These are phyloP conservation scores for Durio zibethinus DNA, from an alignment of 345 rosid species.

Conservation along the genomic window DNA sequence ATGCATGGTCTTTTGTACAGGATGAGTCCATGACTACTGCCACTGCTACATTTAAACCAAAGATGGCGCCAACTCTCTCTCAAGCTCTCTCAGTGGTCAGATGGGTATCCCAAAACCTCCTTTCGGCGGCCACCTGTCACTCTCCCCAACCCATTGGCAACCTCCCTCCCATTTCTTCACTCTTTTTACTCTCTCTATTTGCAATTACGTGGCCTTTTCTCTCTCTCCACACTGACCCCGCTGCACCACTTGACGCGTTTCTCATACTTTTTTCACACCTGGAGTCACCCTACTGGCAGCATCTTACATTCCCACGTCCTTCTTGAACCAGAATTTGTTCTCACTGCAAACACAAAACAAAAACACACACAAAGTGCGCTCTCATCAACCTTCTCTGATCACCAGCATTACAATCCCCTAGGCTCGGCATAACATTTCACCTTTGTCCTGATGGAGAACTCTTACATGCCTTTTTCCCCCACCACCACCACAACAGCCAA, in stretches of 20 bases:
- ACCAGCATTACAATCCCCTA: background rate
- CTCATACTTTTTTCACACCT: constrained; percentile 34
- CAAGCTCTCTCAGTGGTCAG: constrained; percentile 29
- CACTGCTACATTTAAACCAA: constrained; percentile 29
- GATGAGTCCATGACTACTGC: constrained; percentile 14
- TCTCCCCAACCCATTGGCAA: background rate
- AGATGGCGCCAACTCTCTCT: constrained; percentile 35
- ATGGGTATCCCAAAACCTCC: constrained; percentile 35
- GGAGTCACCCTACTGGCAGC: constrained; percentile 27
- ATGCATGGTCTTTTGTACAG: constrained; percentile 10
- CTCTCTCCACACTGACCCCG: constrained; percentile 9
- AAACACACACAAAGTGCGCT: background rate
- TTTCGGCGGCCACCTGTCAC: constrained; percentile 34
- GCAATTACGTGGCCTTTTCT: constrained; percentile 10
- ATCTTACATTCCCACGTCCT: constrained; percentile 13
- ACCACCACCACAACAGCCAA: constrained; percentile 1
- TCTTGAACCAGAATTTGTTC: constrained; percentile 17
- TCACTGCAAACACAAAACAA: constrained; percentile 1
- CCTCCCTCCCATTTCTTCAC: background rate
- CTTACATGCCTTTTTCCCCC: background rate
- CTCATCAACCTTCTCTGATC: background rate
- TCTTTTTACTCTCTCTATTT: background rate
- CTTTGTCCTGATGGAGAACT: constrained; percentile 22
- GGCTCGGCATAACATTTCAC: background rate
- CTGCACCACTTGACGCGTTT: constrained; percentile 29